Percentiles rank a stretch among this genome's conserved stretches.
phyloP scores from a whole-genome alignment of 164 flowering plant species.

The Vitis vinifera region DNA sequence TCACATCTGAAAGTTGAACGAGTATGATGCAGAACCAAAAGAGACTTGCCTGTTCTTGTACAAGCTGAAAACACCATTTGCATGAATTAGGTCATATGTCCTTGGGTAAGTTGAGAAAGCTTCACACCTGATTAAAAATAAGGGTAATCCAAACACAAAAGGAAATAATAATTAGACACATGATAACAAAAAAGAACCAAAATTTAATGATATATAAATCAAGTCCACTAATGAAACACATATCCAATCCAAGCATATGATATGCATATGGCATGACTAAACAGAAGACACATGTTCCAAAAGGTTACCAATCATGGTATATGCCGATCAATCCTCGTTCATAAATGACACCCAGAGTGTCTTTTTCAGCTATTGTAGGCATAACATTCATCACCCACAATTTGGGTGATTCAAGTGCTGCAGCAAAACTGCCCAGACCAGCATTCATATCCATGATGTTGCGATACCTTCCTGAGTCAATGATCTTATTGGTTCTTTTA shows the following conservation, averaged over 20 bases:
- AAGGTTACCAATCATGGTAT: slow-evolving; percentile 57
- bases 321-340: slow-evolving; percentile 58
- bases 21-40: neutral
- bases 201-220: neutral
- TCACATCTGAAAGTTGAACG: no score
- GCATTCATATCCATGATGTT: slow-evolving; percentile 60
- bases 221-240: neutral
- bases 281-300: neutral
- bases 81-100: slow-evolving; percentile 58
- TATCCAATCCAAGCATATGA: neutral
- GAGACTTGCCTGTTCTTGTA: slow-evolving; percentile 42
- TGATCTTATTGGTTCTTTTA: slow-evolving; percentile 38
- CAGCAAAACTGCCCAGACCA: slow-evolving; percentile 62
- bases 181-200: neutral
- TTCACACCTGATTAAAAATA: slow-evolving; percentile 42
- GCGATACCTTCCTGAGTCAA: slow-evolving; percentile 53
- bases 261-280: neutral
- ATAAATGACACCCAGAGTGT: slow-evolving; percentile 42
- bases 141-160: neutral
- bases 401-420: slow-evolving; percentile 49
- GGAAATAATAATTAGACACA: neutral
- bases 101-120: slow-evolving; percentile 56
- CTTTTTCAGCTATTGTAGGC: slow-evolving; percentile 52
- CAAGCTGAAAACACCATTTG: slow-evolving; percentile 45
- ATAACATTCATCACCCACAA: slow-evolving; percentile 66